Conservation (phyloP, 148 eudicot genomes). For the Amaranthus hypochondriacus region DNA sequence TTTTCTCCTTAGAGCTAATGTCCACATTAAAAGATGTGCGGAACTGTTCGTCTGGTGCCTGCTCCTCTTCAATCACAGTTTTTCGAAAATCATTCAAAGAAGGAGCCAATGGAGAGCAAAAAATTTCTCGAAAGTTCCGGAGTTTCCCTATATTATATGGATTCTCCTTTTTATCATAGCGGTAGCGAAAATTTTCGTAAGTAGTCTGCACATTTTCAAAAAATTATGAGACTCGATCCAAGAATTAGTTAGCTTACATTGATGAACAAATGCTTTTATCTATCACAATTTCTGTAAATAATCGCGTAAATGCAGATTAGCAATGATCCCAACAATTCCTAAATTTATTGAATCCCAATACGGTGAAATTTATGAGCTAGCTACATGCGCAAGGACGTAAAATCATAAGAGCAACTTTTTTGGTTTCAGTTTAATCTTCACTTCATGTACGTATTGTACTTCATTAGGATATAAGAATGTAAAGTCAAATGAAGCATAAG, state of each 20-base stretch:
- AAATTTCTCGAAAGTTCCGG: conserved; percentile 51
- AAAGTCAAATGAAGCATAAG: neutral
- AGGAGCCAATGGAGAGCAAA: conserved; percentile 56
- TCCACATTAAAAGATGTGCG: conserved; percentile 30
- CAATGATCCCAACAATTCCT: neutral
- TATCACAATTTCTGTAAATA: neutral
- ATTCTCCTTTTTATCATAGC: conserved; percentile 76
- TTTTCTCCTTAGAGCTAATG: conserved; percentile 64
- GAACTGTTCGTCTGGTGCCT: conserved; percentile 24
- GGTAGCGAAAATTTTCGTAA: conserved; percentile 86
- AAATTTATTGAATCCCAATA: neutral
- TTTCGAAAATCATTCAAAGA: conserved; percentile 66
- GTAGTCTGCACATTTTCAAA: conserved; percentile 61
- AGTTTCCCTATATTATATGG: conserved; percentile 61
- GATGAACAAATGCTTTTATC: no score
- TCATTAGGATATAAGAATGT: neutral
- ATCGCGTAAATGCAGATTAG: neutral
- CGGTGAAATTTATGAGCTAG: neutral
- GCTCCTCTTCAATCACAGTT: conserved; percentile 42
- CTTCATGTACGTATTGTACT: neutral
- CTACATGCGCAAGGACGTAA: neutral
- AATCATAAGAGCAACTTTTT: neutral
- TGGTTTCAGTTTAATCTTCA: neutral
- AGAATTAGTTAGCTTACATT: neutral
- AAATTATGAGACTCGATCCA: conserved; percentile 14